Percentiles rank a stretch among this genome's conserved stretches.
phyloP scores from a whole-genome alignment of 129 eudicot genomes.

The Flaveria ramosissima region DNA sequence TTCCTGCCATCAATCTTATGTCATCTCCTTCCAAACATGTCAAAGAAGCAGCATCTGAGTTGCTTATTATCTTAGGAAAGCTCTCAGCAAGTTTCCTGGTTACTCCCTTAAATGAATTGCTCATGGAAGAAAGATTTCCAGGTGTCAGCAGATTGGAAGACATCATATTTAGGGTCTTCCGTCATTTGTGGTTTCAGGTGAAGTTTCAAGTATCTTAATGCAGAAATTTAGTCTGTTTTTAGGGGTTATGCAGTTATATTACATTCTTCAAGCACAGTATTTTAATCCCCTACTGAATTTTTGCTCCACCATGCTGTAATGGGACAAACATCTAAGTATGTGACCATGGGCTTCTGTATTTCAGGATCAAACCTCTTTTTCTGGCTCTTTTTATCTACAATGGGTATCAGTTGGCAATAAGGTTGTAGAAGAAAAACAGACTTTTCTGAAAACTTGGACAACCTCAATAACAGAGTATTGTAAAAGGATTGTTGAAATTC shows the following conservation, averaged over 20 bases:
- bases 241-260: slow-evolving; percentile 4
- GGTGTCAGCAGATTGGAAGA: slow-evolving; percentile 58
- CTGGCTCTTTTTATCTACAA: slow-evolving; percentile 45
- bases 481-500: slow-evolving; percentile 41
- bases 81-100: slow-evolving; percentile 38
- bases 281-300: background rate
- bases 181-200: slow-evolving; percentile 83
- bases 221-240: slow-evolving; percentile 19
- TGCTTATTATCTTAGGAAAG: slow-evolving; percentile 60
- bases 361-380: slow-evolving; percentile 58
- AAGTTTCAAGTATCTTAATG: slow-evolving; percentile 55
- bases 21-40: slow-evolving; percentile 77
- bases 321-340: slow-evolving; percentile 19
- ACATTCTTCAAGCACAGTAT: slow-evolving; percentile 12
- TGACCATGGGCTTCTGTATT: slow-evolving; percentile 31
- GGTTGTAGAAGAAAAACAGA: slow-evolving; percentile 31
- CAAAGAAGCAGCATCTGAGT: slow-evolving; percentile 73
- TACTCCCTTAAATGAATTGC: slow-evolving; percentile 41
- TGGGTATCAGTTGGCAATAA: slow-evolving; percentile 32
- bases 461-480: slow-evolving; percentile 51
- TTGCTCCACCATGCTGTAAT: slow-evolving; percentile 15
- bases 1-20: slow-evolving; percentile 74
- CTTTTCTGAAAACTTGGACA: slow-evolving; percentile 47
- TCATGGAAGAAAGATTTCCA: slow-evolving; percentile 35
- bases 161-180: slow-evolving; percentile 62